Percentiles rank a stretch among this genome's conserved stretches.
These are phyloP conservation scores for Chimonanthus salicifolius DNA, from an alignment of 164 flowering plant species.

Conservation along the genomic window DNA sequence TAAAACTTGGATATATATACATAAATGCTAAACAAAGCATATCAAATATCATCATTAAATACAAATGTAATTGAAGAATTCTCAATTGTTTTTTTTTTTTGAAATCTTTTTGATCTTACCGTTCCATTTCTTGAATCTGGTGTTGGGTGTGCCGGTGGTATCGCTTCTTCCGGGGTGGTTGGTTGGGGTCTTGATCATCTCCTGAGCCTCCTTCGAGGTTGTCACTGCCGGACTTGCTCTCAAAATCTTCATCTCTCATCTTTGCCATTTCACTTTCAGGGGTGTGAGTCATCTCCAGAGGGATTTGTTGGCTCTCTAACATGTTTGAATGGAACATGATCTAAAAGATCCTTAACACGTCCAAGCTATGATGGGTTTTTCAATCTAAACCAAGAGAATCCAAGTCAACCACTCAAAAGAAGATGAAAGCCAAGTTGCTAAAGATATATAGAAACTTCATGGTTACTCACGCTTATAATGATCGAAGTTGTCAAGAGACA, in stretches of 20 bases:
- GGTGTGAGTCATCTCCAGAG: slow-evolving; percentile 37
- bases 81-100: neutral
- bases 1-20: no score
- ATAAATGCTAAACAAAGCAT: no score
- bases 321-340: slow-evolving; percentile 57
- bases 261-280: slow-evolving; percentile 39
- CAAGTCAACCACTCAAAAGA: slow-evolving; percentile 10
- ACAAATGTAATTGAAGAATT: neutral
- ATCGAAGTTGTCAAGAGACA: no score
- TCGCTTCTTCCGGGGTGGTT: slow-evolving; percentile 55
- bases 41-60: neutral
- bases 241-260: slow-evolving; percentile 61
- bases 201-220: slow-evolving; percentile 64
- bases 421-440: neutral
- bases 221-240: slow-evolving; percentile 77
- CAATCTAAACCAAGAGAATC: slow-evolving; percentile 23
- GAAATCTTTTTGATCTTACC: slow-evolving; percentile 32
- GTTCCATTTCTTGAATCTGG: slow-evolving; percentile 94
- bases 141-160: slow-evolving; percentile 95
- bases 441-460: neutral
- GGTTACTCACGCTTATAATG: no score
- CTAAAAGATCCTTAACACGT: slow-evolving; percentile 33
- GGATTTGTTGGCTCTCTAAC: slow-evolving; percentile 45
- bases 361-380: slow-evolving; percentile 20
- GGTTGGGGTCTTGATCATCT: slow-evolving; percentile 56